Conservation (phyloP, 2,329 filamentous ascomycete species). For the Arthroderma sp. region DNA sequence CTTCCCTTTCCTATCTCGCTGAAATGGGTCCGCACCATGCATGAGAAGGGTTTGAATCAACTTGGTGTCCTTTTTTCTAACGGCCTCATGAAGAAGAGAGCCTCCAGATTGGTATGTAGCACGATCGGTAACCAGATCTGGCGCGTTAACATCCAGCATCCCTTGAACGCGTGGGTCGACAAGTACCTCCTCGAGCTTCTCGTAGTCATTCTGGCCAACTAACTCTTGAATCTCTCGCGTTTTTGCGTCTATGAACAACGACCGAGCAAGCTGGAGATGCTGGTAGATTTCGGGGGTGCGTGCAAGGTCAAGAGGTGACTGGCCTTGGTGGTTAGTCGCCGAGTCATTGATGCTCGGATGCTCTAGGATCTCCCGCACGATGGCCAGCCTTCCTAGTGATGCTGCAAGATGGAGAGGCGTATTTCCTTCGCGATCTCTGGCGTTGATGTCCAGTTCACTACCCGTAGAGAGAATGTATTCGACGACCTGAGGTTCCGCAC, state of each 20-base stretch:
- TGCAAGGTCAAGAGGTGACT: conserved; percentile 75
- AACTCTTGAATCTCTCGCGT: conserved; percentile 72
- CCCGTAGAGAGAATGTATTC: conserved; percentile 80
- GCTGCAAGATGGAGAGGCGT: conserved; percentile 84
- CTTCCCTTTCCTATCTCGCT: conserved; percentile 87
- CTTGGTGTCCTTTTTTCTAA: conserved; percentile 70
- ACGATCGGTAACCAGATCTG: conserved; percentile 73
- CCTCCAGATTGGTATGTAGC: conserved; percentile 70
- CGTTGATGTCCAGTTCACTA: conserved; percentile 68
- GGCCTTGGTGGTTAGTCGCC: conserved; percentile 69
- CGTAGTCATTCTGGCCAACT: conserved; percentile 60
- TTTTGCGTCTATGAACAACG: conserved; percentile 77
- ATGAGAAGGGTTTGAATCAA: conserved; percentile 82
- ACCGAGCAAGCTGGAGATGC: conserved; percentile 77
- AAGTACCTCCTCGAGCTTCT: conserved; percentile 61
- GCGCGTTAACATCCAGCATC: conserved; percentile 80
- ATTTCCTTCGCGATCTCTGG: conserved; percentile 84
- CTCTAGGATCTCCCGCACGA: conserved; percentile 74
- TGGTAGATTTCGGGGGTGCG: conserved; percentile 93
- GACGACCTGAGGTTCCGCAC: conserved; percentile 80
- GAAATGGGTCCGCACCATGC: conserved; percentile 91
- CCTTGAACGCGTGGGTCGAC: conserved; percentile 77
- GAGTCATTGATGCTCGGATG: conserved; percentile 79
- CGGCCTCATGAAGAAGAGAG: conserved; percentile 84
- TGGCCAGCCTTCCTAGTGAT: conserved; percentile 60